phyloP scores from a whole-genome alignment of 1,139 yeast species.

The Debaryomyces sp. region DNA sequence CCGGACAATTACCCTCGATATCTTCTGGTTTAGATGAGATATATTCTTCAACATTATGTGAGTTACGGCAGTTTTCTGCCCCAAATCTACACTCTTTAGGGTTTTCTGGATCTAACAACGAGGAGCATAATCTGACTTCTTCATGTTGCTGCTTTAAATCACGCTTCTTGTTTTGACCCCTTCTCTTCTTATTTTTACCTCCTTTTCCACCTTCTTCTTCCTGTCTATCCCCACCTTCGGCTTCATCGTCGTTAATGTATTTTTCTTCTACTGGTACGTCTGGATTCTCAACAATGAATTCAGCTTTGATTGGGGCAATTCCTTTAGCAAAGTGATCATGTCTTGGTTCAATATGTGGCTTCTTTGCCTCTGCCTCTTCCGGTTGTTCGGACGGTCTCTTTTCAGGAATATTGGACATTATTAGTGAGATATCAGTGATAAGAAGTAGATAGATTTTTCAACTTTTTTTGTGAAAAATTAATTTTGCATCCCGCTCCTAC shows the following conservation, averaged over 20 bases:
- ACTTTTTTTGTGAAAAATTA: conserved; percentile 1
- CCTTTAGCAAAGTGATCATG: conserved; percentile 42
- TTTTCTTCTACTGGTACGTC: conserved; percentile 41
- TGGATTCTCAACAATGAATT: conserved; percentile 45
- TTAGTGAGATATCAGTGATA: background rate
- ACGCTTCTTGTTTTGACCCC: conserved; percentile 91
- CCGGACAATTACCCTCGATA: conserved; percentile 80
- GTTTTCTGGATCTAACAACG: conserved; percentile 55
- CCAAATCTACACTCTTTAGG: conserved; percentile 65
- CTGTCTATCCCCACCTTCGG: conserved; percentile 47
- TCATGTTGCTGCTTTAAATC: conserved; percentile 75
- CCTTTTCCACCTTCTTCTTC: conserved; percentile 33
- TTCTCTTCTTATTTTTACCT: conserved; percentile 48
- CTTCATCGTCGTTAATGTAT: conserved; percentile 45
- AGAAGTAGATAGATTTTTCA: background rate
- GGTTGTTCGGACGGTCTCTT: conserved; percentile 23
- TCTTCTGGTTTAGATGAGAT: conserved; percentile 70
- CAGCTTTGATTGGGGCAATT: conserved; percentile 66
- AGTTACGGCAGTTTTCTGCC: conserved; percentile 67
- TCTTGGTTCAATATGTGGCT: conserved; percentile 20
- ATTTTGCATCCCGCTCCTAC: conserved; percentile 4
- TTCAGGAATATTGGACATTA: conserved; percentile 12
- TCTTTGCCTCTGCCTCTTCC: conserved; percentile 25
- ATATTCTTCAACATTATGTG: conserved; percentile 73
- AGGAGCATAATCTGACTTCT: conserved; percentile 65